Base-by-base conservation (phyloP, 2,329 filamentous ascomycete species). In the Chrysosporium queenslandicum region DNA sequence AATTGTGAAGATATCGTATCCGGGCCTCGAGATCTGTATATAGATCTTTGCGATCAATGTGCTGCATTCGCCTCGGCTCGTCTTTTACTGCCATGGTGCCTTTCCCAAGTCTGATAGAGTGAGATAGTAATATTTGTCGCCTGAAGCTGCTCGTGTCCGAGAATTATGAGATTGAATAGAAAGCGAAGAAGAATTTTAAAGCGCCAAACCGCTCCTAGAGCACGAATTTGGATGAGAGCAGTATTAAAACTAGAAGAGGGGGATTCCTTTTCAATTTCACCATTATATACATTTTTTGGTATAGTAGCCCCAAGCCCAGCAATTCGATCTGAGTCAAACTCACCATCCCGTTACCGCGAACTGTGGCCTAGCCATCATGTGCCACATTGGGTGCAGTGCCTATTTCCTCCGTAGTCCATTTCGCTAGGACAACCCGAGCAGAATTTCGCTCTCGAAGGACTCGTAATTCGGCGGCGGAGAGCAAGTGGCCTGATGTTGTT, bases 1-100 rank as follows among this genome's bases (percentile, higher is more conserved):
- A 88, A 27, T 80, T 81, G 60, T 87, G 85, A 1, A 89, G 75
- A 57, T 88, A 89, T 48, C 79, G 78, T 54, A 89, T 79, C 47
- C 85, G 76, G 0, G 79, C 76, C 56, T 86, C 82, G 14, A 88
- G 74, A 59, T 78, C 80, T 21, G 81, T 86, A 67, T 87, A 87
- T 4, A 89, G 73, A 39, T 83, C 79, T 66, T 82, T 80, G 41
- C 85, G 80, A 65, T 84, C 79, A 58, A 88, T 75, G 61, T 87
- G 83, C 64, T 81, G 65, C n/a, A 61, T 59, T 6, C 59, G 58
- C 20, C 53, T 30, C 3, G 34, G n/a, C 25, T 53, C 45, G 21
- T 18, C 42, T 12, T 42, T 36, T 25, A 42, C 36, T 7, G 41
- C 34, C 43, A 43, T 50, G n/a, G 25, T 48, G 6, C 9, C 16